Evolutionary conservation across 192 early-diverging fungal genomes (phyloP).

Genomic region (Backusella morwellensis): DNA sequence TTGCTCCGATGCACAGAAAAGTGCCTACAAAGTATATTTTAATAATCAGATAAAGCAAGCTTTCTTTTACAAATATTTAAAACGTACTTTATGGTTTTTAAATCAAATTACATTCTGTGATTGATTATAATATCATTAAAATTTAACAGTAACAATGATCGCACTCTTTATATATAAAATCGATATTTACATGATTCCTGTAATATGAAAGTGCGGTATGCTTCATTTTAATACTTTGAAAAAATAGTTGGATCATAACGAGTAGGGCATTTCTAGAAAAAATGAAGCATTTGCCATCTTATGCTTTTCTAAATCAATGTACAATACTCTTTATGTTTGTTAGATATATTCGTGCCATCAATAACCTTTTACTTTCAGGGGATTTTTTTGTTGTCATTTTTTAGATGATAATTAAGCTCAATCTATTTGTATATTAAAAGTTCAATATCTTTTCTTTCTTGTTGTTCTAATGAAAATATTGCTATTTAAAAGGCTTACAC

Average conservation of each 20-base stretch:
- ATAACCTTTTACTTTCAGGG: neutral
- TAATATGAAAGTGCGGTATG: neutral
- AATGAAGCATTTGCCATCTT: neutral
- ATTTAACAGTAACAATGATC: neutral
- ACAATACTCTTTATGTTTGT: too few species aligned
- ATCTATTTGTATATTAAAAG: neutral
- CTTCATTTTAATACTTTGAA: neutral
- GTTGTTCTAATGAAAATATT: neutral
- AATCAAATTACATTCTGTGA: neutral
- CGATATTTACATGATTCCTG: neutral
- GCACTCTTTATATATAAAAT: neutral
- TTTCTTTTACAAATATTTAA: neutral
- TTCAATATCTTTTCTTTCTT: neutral
- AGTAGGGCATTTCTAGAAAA: neutral
- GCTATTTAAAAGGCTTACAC: neutral
- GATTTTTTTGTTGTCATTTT: neutral
- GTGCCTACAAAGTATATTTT: neutral
- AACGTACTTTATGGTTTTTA: neutral
- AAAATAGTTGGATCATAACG: neutral
- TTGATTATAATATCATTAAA: neutral
- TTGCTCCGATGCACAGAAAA: neutral
- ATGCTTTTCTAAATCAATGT: too few species aligned
- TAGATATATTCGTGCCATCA: too few species aligned
- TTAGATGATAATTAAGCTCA: neutral
- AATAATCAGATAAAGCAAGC: neutral